Conservation (phyloP, 2,329 filamentous ascomycete species). For the Aspergillus ochraceus region DNA sequence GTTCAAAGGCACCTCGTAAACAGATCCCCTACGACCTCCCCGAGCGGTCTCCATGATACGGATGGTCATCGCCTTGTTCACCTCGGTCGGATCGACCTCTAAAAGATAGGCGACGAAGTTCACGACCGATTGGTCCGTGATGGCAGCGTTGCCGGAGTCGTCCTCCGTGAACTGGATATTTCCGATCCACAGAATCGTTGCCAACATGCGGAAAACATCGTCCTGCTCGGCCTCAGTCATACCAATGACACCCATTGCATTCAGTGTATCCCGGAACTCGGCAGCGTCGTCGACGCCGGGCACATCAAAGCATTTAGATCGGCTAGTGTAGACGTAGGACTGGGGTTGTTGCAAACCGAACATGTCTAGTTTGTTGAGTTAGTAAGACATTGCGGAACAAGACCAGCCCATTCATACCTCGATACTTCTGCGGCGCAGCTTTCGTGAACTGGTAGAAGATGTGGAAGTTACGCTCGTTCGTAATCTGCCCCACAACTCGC, state of each 20-base stretch:
- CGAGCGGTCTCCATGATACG: conserved; percentile 75
- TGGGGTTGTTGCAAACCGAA: conserved; percentile 91
- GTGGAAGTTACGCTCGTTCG: conserved; percentile 96
- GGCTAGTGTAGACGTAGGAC: conserved; percentile 90
- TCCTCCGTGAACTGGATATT: conserved; percentile 92
- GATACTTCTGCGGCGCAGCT: conserved; percentile 81
- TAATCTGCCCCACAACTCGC: conserved; percentile 90
- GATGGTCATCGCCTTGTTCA: conserved; percentile 85
- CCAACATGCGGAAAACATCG: conserved; percentile 92
- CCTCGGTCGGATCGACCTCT: conserved; percentile 76
- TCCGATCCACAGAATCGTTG: conserved; percentile 88
- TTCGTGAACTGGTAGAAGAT: conserved; percentile 99
- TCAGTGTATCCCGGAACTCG: conserved; percentile 85
- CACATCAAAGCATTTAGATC: conserved; percentile 92
- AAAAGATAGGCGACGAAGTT: conserved; percentile 93
- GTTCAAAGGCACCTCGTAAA: conserved; percentile 79
- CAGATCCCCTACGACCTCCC: conserved; percentile 64
- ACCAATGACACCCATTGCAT: conserved; percentile 94
- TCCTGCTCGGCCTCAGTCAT: conserved; percentile 87
- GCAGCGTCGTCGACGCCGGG: conserved; percentile 88
- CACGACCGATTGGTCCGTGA: conserved; percentile 85
- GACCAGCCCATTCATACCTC: conserved; percentile 46
- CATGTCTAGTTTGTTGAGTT: conserved; percentile 52
- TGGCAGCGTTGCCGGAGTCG: conserved; percentile 81
- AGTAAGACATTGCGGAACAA: conserved; percentile 10